Conservation (phyloP, 2,329 filamentous ascomycete species). For the Xylariaceae sp. region DNA sequence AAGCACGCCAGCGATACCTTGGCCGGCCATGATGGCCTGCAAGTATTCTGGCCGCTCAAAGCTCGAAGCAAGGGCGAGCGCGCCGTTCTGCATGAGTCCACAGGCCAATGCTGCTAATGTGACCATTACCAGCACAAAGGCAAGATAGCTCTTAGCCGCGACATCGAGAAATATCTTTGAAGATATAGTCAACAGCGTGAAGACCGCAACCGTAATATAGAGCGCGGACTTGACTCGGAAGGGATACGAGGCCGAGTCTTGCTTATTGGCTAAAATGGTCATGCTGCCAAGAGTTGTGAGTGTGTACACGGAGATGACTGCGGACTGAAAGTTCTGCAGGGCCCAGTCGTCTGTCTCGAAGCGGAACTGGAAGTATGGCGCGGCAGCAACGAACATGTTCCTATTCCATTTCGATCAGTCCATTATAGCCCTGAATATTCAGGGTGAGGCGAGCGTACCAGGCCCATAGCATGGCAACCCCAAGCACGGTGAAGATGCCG, state of each 20-base stretch:
- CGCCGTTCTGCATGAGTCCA: slow-evolving; percentile 85
- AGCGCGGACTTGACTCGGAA: slow-evolving; percentile 77
- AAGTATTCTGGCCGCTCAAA: slow-evolving; percentile 87
- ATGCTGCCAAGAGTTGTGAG: slow-evolving; percentile 74
- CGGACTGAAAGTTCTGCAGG: slow-evolving; percentile 77
- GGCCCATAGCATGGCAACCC: slow-evolving; percentile 94
- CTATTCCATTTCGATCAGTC: slow-evolving; percentile 38
- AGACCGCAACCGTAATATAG: slow-evolving; percentile 69
- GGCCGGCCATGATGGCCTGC: slow-evolving; percentile 92
- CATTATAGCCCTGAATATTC: slow-evolving; percentile 4
- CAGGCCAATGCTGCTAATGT: slow-evolving; percentile 73
- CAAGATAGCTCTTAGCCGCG: slow-evolving; percentile 64
- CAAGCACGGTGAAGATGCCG: slow-evolving; percentile 74
- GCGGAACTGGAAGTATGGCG: slow-evolving; percentile 84
- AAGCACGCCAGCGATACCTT: slow-evolving; percentile 85
- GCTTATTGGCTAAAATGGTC: slow-evolving; percentile 71
- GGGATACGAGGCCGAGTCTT: slow-evolving; percentile 79
- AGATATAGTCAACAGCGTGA: slow-evolving; percentile 72
- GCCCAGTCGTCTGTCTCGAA: slow-evolving; percentile 69
- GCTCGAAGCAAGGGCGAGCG: slow-evolving; percentile 83
- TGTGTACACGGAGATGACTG: slow-evolving; percentile 81
- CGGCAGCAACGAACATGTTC: slow-evolving; percentile 98
- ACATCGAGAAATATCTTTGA: slow-evolving; percentile 62
- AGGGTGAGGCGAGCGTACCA: slow-evolving; percentile 58
- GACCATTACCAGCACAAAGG: slow-evolving; percentile 77